A percentile compares a stretch with the other conserved stretches of the same genome.
These are phyloP conservation scores for Luffa aegyptiaca DNA, from an alignment of 306 rosid species.

Conservation along the genomic window DNA sequence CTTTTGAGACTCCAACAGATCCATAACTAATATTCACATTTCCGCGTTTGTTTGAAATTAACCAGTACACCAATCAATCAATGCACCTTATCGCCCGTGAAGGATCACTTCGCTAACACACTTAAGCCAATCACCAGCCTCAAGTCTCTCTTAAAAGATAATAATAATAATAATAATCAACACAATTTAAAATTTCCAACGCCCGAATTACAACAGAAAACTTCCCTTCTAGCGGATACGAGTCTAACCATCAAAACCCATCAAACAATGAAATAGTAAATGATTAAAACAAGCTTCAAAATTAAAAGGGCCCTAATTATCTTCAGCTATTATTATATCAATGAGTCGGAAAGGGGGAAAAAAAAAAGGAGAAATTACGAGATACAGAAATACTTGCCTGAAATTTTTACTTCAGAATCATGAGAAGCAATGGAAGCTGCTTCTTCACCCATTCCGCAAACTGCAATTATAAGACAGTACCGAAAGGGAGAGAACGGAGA, in stretches of 20 bases:
- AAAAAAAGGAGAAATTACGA: not conserved
- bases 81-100: not conserved
- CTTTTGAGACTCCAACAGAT: not conserved
- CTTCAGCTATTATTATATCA: not conserved
- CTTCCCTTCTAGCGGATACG: not conserved
- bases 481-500: not conserved
- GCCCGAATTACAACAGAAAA: not conserved
- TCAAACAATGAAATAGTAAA: not conserved
- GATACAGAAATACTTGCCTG: conserved; percentile 24
- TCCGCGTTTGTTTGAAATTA: not conserved
- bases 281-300: not conserved
- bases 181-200: not conserved
- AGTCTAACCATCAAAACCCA: not conserved
- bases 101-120: not conserved
- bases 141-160: not conserved
- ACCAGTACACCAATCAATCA: not conserved
- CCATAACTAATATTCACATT: not conserved
- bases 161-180: not conserved
- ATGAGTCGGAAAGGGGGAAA: not conserved
- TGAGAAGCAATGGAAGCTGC: conserved; percentile 13
- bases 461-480: not conserved
- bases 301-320: not conserved
- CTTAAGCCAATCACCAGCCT: not conserved
- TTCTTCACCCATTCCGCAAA: not conserved
- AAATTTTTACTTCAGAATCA: conserved; percentile 14